phyloP scores from a whole-genome alignment of 139 green algal species.

The Tetraselmis striata region DNA sequence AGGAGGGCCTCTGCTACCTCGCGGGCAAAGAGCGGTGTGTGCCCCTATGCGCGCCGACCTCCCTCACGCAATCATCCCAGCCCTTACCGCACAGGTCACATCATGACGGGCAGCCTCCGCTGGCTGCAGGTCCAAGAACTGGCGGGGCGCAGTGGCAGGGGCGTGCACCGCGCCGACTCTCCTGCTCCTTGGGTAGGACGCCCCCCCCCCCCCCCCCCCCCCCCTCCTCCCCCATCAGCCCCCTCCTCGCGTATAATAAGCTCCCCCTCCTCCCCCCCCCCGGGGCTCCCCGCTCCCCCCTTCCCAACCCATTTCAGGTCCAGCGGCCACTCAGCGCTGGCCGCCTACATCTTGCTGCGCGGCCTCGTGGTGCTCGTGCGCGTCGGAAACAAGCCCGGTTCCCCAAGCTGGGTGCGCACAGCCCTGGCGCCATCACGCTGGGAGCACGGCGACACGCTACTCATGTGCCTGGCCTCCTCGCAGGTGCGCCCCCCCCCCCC shows the following conservation, averaged over 20 bases:
- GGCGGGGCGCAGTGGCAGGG: not conserved
- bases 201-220: no score
- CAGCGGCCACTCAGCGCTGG: slow-evolving; percentile 32
- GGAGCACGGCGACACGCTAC: slow-evolving; percentile 67
- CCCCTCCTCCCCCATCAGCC: no score
- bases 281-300: no score
- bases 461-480: not conserved
- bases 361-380: slow-evolving; percentile 79
- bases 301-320: not conserved
- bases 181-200: not conserved
- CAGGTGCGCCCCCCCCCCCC: no score
- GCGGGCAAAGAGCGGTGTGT: slow-evolving; percentile 54
- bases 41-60: not conserved
- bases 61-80: not conserved
- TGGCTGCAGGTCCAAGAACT: no score
- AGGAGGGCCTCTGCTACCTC: slow-evolving; percentile 62
- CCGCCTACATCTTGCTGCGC: slow-evolving; percentile 82
- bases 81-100: no score
- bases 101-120: not conserved
- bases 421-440: slow-evolving; percentile 6
- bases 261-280: not conserved
- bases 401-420: slow-evolving; percentile 6
- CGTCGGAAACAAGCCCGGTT: slow-evolving; percentile 66
- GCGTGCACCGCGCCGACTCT: not conserved
- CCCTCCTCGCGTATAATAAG: not conserved